Evolutionary conservation across 805 yeast species (phyloP).

Genomic region (Candida sphagnicola): DNA sequence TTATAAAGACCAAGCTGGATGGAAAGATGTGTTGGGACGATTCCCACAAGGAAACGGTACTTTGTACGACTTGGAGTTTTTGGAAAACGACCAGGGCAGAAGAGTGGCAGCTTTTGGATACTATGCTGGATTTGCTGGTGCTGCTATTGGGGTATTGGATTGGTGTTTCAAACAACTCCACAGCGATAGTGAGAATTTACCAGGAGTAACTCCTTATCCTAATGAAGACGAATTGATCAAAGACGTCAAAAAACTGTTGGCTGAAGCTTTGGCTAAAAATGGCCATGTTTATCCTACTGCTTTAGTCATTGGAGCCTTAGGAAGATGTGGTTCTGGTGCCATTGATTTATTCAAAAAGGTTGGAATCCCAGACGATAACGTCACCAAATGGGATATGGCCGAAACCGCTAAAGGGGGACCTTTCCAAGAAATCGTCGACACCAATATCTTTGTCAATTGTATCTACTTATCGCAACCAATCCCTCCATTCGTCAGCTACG

Average conservation of each 20-base stretch:
- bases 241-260: slow-evolving; percentile 62
- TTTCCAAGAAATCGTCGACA: slow-evolving; percentile 80
- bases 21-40: slow-evolving; percentile 86
- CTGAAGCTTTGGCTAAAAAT: slow-evolving; percentile 51
- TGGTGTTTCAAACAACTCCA: slow-evolving; percentile 91
- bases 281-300: slow-evolving; percentile 72
- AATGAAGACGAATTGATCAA: slow-evolving; percentile 70
- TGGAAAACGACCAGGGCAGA: slow-evolving; percentile 92
- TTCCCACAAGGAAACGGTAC: slow-evolving; percentile 90
- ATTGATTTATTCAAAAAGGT: slow-evolving; percentile 73
- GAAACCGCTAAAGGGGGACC: slow-evolving; percentile 99
- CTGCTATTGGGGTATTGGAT: slow-evolving; percentile 90
- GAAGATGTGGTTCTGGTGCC: slow-evolving; percentile 99
- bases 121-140: slow-evolving; percentile 99
- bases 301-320: slow-evolving; percentile 93
- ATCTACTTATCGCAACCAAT: slow-evolving; percentile 91
- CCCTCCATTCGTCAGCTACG: slow-evolving; percentile 80
- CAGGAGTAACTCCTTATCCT: slow-evolving; percentile 78
- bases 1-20: slow-evolving; percentile 95
- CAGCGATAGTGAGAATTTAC: slow-evolving; percentile 62
- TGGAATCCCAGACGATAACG: slow-evolving; percentile 84
- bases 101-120: slow-evolving; percentile 99
- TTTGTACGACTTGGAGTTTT: slow-evolving; percentile 89
- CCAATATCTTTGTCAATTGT: slow-evolving; percentile 93
- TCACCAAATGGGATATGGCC: slow-evolving; percentile 92